Base-by-base conservation (phyloP, 2,329 filamentous ascomycete species). In the Exophiala lecanii-corni region DNA sequence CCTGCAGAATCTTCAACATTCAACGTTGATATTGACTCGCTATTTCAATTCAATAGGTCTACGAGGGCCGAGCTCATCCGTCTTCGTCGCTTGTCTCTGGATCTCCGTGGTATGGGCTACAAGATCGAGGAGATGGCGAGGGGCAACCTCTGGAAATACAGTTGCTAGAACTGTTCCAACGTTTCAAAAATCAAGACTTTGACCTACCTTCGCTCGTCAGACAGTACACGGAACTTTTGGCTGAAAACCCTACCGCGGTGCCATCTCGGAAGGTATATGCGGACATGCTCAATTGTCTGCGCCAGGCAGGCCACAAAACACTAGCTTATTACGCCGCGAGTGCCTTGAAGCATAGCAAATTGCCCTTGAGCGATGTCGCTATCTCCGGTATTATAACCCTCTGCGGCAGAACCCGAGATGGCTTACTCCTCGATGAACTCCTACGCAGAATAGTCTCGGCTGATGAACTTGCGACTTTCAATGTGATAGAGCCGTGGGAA, bases 401-500 rank as follows among this genome's bases (percentile, higher is more conserved):
- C 7, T 45, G 44, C 34, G 47, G 47, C 20, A 33, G 41, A 23
- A 43, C 40, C 5, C 43, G 47, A 25, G 50, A 52, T 39, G 44
- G 40, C 10, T 28, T 39, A 3, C 45, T 43, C n/a, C 26, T 50
- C 17, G 49, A 47, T 20, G 39, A 45, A 23, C 32, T 52, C 25
- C 25, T 52, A 23, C 43, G 35, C n/a, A 6, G 25, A 30, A 20
- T 39, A 18, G 47, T 50, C 12, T 34, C 45, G 9, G 41, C 38
- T n/a, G 31, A 40, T 7, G 43, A 44, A 23, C 34, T 32, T 12
- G 33, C 17, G 12, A 7, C 38, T 5, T 16, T 45, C 2, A 52
- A 52, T 33, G n/a, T 50, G 16, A 31, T 26, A 13, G 40, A 23
- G 13, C 35, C 20, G 17, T 56, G 54, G 54, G 41, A 53, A 30